These are phyloP conservation scores for Oenanthe javanica DNA, from an alignment of 140 eudicot genomes.

Conservation along the genomic window DNA sequence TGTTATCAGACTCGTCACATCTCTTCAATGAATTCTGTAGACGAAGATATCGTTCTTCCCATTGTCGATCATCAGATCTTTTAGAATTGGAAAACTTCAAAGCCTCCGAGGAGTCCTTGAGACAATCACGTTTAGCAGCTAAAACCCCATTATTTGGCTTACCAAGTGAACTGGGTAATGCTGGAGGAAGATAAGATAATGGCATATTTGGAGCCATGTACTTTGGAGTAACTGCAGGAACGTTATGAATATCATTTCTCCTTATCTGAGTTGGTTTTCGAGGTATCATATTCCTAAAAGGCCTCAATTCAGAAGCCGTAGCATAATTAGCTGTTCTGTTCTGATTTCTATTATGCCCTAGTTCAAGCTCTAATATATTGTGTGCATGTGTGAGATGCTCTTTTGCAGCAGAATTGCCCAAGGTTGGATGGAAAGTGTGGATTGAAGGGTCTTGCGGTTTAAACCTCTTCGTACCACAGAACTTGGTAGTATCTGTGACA, in stretches of 20 bases:
- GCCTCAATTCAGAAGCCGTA: conserved; percentile 18
- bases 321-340: conserved; percentile 19
- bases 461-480: conserved; percentile 48
- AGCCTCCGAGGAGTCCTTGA: conserved; percentile 23
- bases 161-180: conserved; percentile 24
- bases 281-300: conserved; percentile 16
- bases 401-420: conserved; percentile 29
- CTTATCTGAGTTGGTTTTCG: conserved; percentile 24
- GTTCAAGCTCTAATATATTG: conserved; percentile 46
- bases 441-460: conserved; percentile 47
- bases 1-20: conserved; percentile 51
- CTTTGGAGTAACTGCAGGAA: conserved; percentile 30
- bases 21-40: conserved; percentile 61
- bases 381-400: conserved; percentile 39
- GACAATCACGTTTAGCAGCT: conserved; percentile 17
- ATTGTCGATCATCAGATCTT: conserved; percentile 31
- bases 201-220: conserved; percentile 21
- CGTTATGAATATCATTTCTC: conserved; percentile 22
- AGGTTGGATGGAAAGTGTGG: conserved; percentile 22
- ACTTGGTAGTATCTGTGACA: conserved; percentile 34
- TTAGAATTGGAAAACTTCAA: conserved; percentile 18
- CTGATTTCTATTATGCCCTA: conserved; percentile 31
- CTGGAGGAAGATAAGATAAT: conserved; percentile 16
- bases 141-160: conserved; percentile 18
- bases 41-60: conserved; percentile 41